A percentile compares a stretch with the other conserved stretches of the same genome.
Conservation (phyloP, 805 yeast genomes). For the Kluyveromyces aestuarii region DNA sequence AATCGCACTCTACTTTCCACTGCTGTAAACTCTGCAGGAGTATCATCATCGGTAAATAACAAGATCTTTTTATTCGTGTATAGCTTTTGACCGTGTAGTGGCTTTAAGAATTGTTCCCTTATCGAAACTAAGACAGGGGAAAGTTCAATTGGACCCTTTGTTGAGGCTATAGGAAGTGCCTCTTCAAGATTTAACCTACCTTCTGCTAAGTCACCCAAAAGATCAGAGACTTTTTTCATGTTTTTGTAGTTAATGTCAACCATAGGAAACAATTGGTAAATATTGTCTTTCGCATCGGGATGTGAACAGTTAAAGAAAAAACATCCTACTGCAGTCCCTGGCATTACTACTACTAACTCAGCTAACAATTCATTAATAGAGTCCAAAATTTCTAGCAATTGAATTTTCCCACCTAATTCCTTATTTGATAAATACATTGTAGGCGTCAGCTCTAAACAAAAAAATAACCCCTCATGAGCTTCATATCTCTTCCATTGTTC, state of each 20-base stretch:
- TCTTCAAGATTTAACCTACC: conserved; percentile 19
- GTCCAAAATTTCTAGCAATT: conserved; percentile 43
- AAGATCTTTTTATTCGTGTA: conserved; percentile 54
- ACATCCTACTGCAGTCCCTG: conserved; percentile 69
- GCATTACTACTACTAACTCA: conserved; percentile 53
- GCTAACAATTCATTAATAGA: conserved; percentile 55
- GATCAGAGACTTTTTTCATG: conserved; percentile 47
- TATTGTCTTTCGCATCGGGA: conserved; percentile 33
- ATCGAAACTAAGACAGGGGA: conserved; percentile 40
- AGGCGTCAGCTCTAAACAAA: conserved; percentile 50
- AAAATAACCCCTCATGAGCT: conserved; percentile 53
- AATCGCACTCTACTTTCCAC: conserved; percentile 37
- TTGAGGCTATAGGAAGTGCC: conserved; percentile 22
- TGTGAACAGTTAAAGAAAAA: conserved; percentile 44
- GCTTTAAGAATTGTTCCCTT: conserved; percentile 44
- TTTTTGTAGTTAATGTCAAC: conserved; percentile 45
- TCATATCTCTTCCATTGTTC: conserved; percentile 28
- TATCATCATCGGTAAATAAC: conserved; percentile 67
- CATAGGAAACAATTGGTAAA: conserved; percentile 43
- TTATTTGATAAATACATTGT: conserved; percentile 34
- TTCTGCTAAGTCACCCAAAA: conserved; percentile 36
- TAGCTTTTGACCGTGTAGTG: conserved; percentile 31
- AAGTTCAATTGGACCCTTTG: conserved; percentile 24
- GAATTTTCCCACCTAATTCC: conserved; percentile 30
- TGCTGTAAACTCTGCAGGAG: conserved; percentile 43